Base-by-base conservation (phyloP, 441 rosid species). In the Sinapis alba region DNA sequence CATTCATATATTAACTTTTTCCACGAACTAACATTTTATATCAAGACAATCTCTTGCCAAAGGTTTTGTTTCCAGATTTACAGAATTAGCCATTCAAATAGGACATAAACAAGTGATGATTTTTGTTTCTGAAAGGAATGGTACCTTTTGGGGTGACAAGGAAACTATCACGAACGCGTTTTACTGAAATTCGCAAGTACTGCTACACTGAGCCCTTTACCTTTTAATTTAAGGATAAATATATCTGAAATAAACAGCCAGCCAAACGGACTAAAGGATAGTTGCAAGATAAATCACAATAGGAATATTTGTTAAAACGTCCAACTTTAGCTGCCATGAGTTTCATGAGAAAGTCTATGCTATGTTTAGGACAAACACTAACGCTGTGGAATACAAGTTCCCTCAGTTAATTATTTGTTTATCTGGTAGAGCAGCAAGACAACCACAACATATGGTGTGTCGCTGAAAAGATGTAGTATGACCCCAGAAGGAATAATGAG, bases 161-260 rank as follows among this genome's bases (percentile, higher is more conserved):
- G 94, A 82, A 82, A 93, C 87, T 18, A 96, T 88, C 65, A 93
- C 98, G 67, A 93, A 62, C 34, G 97, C 98, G 78, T 91, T 93
- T 74, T 96, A 24, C 90, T 96, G 65, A 93, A 93, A 71, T 93
- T 93, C 65, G 91, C 86, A 6, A 93, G 91, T 77, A 93, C 97
- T 0, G 97, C 97, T 62, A 93, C 56, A 72, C 97, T 30, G 34
- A 30, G 34, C 34, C 34, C 34, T 76, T 86, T 78, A 51, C 97
- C 97, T 82, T 94, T 85, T 68, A 86, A 75, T 34, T 93, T 89
- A 51, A 93, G 77, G 7, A 96, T 96, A 34, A 90, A 91, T 62
- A 93, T n/a, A 87, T 93, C 97, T 0, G 98, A 93, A 75, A 93
- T 91, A 90, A 93, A 86, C 83, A 91, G 88, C 98, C 97, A 93